phyloP scores from a whole-genome alignment of 208 protist genomes.

The Leishmania aethiopica region DNA sequence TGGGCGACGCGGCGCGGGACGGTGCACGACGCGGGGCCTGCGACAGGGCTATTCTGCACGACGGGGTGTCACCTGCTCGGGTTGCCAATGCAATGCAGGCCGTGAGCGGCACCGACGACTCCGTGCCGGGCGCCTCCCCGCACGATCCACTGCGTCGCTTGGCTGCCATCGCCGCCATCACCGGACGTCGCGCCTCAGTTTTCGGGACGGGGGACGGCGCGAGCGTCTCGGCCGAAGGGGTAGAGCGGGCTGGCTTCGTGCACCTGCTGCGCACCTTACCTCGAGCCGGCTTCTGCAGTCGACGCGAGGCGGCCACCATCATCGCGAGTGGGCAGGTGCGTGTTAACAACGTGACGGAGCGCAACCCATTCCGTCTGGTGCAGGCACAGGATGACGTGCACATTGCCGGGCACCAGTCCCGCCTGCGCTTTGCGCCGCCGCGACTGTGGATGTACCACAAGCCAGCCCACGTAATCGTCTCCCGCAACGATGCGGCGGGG shows the following conservation, averaged over 20 bases:
- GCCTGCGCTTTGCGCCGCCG: conserved; percentile 79
- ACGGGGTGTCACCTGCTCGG: conserved; percentile 21
- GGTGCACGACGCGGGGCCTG: not conserved
- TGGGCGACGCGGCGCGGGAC: not conserved
- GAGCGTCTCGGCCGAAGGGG: not conserved
- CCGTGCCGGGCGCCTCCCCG: conserved; percentile 27
- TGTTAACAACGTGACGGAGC: conserved; percentile 85
- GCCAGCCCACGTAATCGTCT: conserved; percentile 86
- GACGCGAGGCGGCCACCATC: conserved; percentile 69
- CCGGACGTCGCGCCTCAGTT: conserved; percentile 4
- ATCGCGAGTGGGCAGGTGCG: conserved; percentile 84
- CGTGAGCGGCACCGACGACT: conserved; percentile 12
- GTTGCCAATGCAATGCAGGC: conserved; percentile 17
- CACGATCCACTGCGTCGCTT: conserved; percentile 30
- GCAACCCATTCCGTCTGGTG: conserved; percentile 84
- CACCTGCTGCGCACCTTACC: conserved; percentile 78
- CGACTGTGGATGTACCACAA: conserved; percentile 92
- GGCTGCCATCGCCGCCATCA: conserved; percentile 8
- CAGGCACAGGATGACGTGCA: conserved; percentile 76
- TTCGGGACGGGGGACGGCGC: not conserved
- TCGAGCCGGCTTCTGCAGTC: conserved; percentile 80
- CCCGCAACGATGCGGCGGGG: conserved; percentile 73
- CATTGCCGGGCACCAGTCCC: conserved; percentile 67
- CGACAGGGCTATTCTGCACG: conserved; percentile 23
- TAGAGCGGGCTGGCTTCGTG: conserved; percentile 34